Evolutionary conservation across 202 grass and related monocot species (phyloP), one percentile per base, ranked within the genome.

Genomic region (Digitaria exilis): DNA sequence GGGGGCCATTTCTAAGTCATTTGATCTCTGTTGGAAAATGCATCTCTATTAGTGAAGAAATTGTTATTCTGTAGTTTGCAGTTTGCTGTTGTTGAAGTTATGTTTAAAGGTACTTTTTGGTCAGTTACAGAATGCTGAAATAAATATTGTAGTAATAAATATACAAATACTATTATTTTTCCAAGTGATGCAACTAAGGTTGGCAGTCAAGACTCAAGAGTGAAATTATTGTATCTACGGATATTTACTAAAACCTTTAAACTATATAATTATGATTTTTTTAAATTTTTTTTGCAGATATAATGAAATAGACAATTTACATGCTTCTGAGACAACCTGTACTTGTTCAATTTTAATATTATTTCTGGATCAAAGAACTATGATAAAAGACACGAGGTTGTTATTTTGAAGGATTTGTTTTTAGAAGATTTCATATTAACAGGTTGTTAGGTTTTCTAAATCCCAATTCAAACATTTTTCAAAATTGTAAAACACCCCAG

Each of bases 91-190:
- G 24, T n/a, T 77, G 16, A 17, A 5, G 45, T 21, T 77, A 32
- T 26, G 6, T 9, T 62, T 46, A 62, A 65, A 24, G 29, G 42
- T 35, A 76, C 62, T n/a, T 19, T 62, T 68, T 81, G 61, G 71
- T 76, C 50, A 84, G 32, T 25, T 60, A 71, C 11, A 76, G 55
- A 71, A 64, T 71, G 55, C 16, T 81, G 77, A 84, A 85, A 69
- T 52, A 75, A 31, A 46, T 22, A 10, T 69, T 75, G 45, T 31
- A 25, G 30, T 39, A 39, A 39, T 41, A 65, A 51, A 51, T 44
- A 48, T 65, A 26, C 59, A 64, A 76, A 71, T 12, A 76, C 30
- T 69, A 81, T 50, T 26, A 65, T 76, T 88, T 80, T 69, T 29
- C 78, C 21, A 65, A 31, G 46, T 34, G 54, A 17, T 22, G 16